These are phyloP conservation scores for Dipodascus geniculatus DNA, from an alignment of 805 yeast species.

Conservation along the genomic window DNA sequence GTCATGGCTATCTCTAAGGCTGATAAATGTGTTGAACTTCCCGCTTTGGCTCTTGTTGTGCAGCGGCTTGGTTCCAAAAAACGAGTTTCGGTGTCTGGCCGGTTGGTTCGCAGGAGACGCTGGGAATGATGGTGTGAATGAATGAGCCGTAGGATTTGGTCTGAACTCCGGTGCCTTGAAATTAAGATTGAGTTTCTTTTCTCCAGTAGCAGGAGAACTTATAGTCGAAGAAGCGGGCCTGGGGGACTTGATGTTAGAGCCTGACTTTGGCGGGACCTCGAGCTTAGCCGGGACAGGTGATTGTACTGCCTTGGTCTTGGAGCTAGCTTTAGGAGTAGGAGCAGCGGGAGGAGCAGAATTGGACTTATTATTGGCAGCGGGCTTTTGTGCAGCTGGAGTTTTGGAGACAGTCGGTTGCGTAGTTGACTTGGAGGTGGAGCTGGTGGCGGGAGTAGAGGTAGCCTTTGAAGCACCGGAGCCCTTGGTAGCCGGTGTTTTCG, in stretches of 20 bases:
- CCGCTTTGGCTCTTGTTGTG: slow-evolving; percentile 20
- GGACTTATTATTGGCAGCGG: background rate
- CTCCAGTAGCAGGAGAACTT: slow-evolving; percentile 18
- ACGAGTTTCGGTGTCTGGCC: slow-evolving; percentile 14
- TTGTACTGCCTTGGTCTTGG: background rate
- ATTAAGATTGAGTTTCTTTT: slow-evolving; percentile 47
- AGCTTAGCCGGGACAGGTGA: background rate
- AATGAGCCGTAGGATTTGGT: slow-evolving; percentile 57
- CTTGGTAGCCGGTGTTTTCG: slow-evolving; percentile 11
- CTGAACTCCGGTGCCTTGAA: slow-evolving; percentile 51
- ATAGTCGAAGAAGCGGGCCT: slow-evolving; percentile 5
- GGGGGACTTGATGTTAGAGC: background rate
- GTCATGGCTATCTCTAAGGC: slow-evolving; percentile 29
- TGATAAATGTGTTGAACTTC: slow-evolving; percentile 43
- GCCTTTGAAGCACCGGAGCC: slow-evolving; percentile 4
- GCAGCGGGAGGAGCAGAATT: background rate
- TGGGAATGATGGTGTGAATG: slow-evolving; percentile 29
- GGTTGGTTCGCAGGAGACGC: slow-evolving; percentile 15
- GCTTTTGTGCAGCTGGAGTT: background rate
- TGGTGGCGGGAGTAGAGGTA: slow-evolving; percentile 16
- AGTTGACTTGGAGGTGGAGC: slow-evolving; percentile 2
- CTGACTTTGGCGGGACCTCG: background rate
- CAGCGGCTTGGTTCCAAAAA: slow-evolving; percentile 31
- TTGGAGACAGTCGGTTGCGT: slow-evolving; percentile 3
- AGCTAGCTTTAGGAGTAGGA: background rate